These are phyloP conservation scores for Phalaenopsis aphrodite DNA, from an alignment of 106 monocot species.

Conservation along the genomic window DNA sequence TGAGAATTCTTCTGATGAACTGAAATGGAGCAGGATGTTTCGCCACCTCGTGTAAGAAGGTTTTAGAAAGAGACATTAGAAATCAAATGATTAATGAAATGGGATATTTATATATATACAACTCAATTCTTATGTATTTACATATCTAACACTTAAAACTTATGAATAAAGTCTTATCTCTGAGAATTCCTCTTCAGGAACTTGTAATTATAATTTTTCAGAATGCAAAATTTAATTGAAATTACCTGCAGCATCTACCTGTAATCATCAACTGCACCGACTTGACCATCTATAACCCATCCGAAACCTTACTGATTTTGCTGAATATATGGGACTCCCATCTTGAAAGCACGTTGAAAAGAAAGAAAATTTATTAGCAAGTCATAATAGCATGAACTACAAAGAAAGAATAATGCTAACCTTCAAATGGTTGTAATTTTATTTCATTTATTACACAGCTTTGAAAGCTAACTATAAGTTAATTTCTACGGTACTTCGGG, in stretches of 20 bases:
- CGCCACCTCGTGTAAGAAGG: no score
- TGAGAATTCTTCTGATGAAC: no score
- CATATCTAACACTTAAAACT: no score
- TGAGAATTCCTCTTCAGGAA: no score
- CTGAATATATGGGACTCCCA: slow-evolving; percentile 57
- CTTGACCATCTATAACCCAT: slow-evolving; percentile 28
- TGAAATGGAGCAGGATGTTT: no score
- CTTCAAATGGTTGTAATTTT: slow-evolving; percentile 71
- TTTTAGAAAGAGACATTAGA: no score
- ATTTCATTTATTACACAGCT: slow-evolving; percentile 59
- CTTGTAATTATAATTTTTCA: no score
- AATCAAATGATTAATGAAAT: no score
- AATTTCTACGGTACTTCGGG: slow-evolving; percentile 52
- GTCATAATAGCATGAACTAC: background rate
- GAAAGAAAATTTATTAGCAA: background rate
- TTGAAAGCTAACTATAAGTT: slow-evolving; percentile 43
- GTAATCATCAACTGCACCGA: slow-evolving; percentile 16
- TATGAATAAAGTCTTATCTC: no score
- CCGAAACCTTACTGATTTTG: slow-evolving; percentile 53
- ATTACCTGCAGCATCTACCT: slow-evolving; percentile 58
- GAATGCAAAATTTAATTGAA: no score
- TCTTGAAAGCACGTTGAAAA: slow-evolving; percentile 46
- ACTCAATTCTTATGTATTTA: no score
- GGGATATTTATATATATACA: no score
- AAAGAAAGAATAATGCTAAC: slow-evolving; percentile 20